phyloP scores from a whole-genome alignment of 148 eudicot species.

The Euryodendron excelsum region DNA sequence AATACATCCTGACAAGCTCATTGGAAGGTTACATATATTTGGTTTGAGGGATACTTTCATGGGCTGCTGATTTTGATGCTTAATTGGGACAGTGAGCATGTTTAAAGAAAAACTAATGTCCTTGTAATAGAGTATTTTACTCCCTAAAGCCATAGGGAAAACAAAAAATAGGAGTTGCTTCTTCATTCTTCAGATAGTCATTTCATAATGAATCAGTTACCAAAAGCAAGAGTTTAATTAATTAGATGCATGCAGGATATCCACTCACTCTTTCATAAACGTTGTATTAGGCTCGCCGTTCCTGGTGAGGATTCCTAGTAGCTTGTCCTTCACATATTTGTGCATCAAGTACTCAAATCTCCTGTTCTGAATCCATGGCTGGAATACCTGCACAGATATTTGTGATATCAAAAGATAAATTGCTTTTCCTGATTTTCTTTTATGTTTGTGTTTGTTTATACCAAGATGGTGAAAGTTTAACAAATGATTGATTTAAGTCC shows the following conservation, averaged over 20 bases:
- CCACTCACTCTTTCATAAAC: conserved; percentile 26
- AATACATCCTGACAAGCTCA: not conserved
- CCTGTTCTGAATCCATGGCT: conserved; percentile 39
- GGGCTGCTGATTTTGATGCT: not conserved
- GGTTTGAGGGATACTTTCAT: not conserved
- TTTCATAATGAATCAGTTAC: too few relatives aligned
- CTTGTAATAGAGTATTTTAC: not conserved
- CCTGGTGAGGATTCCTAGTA: conserved; percentile 20
- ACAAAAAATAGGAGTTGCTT: too few relatives aligned
- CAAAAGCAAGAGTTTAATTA: too few relatives aligned
- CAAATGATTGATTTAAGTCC: conserved; percentile 9
- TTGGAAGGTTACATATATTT: not conserved
- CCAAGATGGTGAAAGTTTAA: conserved; percentile 26
- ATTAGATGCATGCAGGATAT: not conserved
- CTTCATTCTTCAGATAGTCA: too few relatives aligned
- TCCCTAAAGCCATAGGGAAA: not conserved
- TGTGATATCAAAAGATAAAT: not conserved
- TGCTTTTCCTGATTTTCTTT: not conserved
- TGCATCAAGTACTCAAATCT: conserved; percentile 35
- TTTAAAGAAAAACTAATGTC: not conserved
- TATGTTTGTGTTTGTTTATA: too few relatives aligned
- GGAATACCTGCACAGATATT: conserved; percentile 28
- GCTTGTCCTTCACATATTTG: conserved; percentile 32
- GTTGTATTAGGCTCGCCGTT: conserved; percentile 28
- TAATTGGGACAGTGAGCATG: not conserved